Evolutionary conservation across 2,329 filamentous ascomycete species (phyloP), one percentile per base, ranked within the genome.

Genomic region (Talaromyces sp.): DNA sequence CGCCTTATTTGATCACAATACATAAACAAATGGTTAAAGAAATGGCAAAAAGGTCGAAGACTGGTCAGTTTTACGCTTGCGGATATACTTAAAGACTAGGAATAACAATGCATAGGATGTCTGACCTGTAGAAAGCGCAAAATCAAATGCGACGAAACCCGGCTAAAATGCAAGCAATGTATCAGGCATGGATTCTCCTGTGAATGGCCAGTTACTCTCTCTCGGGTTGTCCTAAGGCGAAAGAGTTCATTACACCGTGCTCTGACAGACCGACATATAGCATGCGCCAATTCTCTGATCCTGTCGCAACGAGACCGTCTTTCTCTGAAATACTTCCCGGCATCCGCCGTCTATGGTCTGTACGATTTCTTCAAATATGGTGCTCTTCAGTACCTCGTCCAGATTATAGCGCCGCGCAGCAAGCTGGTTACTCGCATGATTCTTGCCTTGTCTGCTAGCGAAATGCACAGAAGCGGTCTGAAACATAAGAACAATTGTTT

Each of bases 261-360:
- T 28, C 56, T 58, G 14, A 58, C 39, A 33, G 56, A 58, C 11
- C 56, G 56, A 21, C 39, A 59, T 50, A 59, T 59, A 50, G 42
- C 57, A 59, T 59, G 57, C 28, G 57, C 57, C 42, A 59, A 59
- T 50, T 59, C 57, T 59, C 57, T 48, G 3, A n/a, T 59, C 11
- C 37, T 61, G 12, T 60, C 58, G 18, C 44, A 23, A 54, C 33
- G 55, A 50, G 58, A 55, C 48, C 25, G 58, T 54, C 21, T 33
- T 40, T 60, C 35, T n/a, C n/a, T 60, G 4, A 33, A 52, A 42
- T 60, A 60, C 44, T 60, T 60, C 31, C 35, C 44, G n/a, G 54
- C 48, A 8, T 60, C 58, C 40, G 39, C 35, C 18, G 48, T 60
- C n/a, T 60, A 60, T 33, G 21, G 44, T n/a, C 52, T 54, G 2